Evolutionary conservation across 352 stramenopile species (phyloP), one percentile per base, ranked within the genome.

Genomic region (Phytophthora constricta): DNA sequence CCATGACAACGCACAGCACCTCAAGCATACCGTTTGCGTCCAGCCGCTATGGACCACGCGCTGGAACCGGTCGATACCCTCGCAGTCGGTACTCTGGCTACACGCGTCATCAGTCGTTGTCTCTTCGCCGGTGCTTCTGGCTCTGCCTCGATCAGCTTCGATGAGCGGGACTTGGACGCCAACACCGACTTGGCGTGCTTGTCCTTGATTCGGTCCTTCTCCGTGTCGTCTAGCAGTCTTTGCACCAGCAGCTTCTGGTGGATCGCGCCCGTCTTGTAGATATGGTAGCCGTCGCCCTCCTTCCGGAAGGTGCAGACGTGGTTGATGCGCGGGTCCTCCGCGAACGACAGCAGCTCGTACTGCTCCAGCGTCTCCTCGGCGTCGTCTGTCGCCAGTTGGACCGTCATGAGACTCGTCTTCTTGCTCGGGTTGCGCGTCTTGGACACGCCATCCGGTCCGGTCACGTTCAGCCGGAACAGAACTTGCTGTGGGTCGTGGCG

Each of bases 201-300:
- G 63, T 93, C 80, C 59, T 95, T 95, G 52, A 95, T 88, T 10
- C 87, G 87, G 48, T 82, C 77, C 67, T 95, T 93, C 69, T 95
- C 87, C 0, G 65, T 86, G 34, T 70, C 78, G 62, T 92, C 79
- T 41, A 95, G 74, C 71, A 92, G 71, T 31, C 87, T 82, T 76
- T 93, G 85, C 16, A 93, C 84, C 33, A 93, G 80, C 46, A 93
- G 65, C 70, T 95, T 95, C 70, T 95, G 86, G 63, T 89, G 75
- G 50, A 93, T 84, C 26, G 68, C 68, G 34, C 84, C 85, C 0
- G 76, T 76, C 52, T 89, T 84, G 46, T 88, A 74, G 41, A 95
- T 70, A 34, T 59, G 70, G 51, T 84, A 93, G 17, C 86, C 83
- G 9, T 17, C 23, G 1, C 37, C 27, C 25, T 80, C 68, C 39